A percentile compares a stretch with the other conserved stretches of the same genome.
Evolutionary conservation across 2,329 filamentous ascomycete species (phyloP).

Genomic region (Elsinoe perseae): DNA sequence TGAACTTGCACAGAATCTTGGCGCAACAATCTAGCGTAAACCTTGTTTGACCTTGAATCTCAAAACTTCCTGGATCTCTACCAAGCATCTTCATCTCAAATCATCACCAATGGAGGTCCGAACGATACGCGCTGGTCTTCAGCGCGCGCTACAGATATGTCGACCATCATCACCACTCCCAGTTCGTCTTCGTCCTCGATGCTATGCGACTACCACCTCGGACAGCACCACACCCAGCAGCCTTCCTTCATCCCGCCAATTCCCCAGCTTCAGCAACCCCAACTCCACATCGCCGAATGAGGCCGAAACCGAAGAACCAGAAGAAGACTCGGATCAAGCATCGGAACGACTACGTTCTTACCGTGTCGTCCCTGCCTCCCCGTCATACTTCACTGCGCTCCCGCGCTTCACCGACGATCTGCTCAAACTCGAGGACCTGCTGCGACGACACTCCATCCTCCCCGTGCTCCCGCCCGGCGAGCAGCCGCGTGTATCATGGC

Average conservation of each 20-base stretch:
- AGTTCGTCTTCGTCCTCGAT: slow-evolving; percentile 21
- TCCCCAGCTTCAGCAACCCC: slow-evolving; percentile 22
- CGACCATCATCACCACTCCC: slow-evolving; percentile 18
- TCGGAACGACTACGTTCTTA: slow-evolving; percentile 34
- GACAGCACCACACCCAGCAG: slow-evolving; percentile 19
- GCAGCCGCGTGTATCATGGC: slow-evolving; percentile 71
- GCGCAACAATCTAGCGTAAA: neutral
- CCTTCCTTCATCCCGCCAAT: slow-evolving; percentile 27
- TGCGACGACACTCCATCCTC: slow-evolving; percentile 63
- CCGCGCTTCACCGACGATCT: slow-evolving; percentile 80
- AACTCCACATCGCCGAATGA: slow-evolving; percentile 20
- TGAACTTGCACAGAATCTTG: neutral
- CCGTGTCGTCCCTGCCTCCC: slow-evolving; percentile 72
- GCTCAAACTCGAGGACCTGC: slow-evolving; percentile 62
- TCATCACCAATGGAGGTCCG: slow-evolving; percentile 25
- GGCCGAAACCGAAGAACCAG: slow-evolving; percentile 17
- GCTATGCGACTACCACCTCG: slow-evolving; percentile 24
- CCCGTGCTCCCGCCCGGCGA: slow-evolving; percentile 60
- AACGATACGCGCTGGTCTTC: slow-evolving; percentile 25
- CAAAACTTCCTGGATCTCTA: neutral
- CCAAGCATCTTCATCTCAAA: neutral
- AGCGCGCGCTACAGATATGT: slow-evolving; percentile 24
- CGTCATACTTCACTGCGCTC: slow-evolving; percentile 89
- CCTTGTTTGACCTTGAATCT: neutral
- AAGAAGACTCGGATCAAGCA: slow-evolving; percentile 10